Evolutionary conservation across 441 rosid genomes (phyloP).

Genomic region (Biscutella laevigata): DNA sequence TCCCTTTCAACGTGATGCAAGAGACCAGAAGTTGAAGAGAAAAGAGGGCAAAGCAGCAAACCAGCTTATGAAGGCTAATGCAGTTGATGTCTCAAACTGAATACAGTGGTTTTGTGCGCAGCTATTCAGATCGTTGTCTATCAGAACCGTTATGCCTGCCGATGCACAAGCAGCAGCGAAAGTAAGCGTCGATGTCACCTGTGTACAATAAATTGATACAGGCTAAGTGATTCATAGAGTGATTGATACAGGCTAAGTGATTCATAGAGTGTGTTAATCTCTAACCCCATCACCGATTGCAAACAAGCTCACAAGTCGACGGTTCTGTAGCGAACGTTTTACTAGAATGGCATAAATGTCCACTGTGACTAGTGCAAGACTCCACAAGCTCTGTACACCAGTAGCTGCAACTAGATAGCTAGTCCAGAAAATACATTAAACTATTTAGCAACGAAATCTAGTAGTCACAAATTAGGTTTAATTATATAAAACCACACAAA

Average conservation of each 20-base stretch:
- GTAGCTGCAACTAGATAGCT: constrained; percentile 70
- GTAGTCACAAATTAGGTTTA: background rate
- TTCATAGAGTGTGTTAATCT: too few relatives aligned
- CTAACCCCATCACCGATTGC: constrained; percentile 86
- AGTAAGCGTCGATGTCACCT: constrained; percentile 74
- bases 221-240: too few relatives aligned
- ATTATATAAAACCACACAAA: background rate
- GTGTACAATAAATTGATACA: too few relatives aligned
- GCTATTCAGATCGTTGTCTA: constrained; percentile 49
- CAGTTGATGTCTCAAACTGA: constrained; percentile 66
- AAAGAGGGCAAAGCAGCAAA: constrained; percentile 64
- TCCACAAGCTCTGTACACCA: constrained; percentile 73
- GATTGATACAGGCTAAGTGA: too few relatives aligned
- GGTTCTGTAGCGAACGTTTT: constrained; percentile 54
- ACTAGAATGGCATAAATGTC: constrained; percentile 68
- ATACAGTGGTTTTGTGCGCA: constrained; percentile 53
- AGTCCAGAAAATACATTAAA: constrained; percentile 25
- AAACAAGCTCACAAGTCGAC: constrained; percentile 37
- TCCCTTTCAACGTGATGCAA: constrained; percentile 40
- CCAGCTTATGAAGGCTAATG: constrained; percentile 83
- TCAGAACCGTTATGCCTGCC: constrained; percentile 82
- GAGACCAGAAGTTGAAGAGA: constrained; percentile 68
- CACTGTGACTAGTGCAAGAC: constrained; percentile 51
- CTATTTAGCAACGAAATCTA: constrained; percentile 4
- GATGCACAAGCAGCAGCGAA: constrained; percentile 88